Evolutionary conservation across 2,329 filamentous ascomycete species (phyloP).

Genomic region (Fusarium mangiferae): DNA sequence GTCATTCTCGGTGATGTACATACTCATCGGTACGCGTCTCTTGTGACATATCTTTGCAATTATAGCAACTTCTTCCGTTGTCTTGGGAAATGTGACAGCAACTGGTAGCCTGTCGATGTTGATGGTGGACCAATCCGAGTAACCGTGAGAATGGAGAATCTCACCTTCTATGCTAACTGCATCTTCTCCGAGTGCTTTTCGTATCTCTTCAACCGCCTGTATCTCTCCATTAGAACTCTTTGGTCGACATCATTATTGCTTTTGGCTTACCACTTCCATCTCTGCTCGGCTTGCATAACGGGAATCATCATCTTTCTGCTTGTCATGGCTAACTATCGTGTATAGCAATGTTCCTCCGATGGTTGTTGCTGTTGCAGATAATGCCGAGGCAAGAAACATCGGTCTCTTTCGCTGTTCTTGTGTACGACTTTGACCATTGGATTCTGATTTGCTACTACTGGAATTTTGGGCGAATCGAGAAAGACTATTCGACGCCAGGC

Average conservation of each 20-base stretch:
- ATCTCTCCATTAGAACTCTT: rapidly evolving
- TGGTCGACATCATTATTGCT: rapidly evolving
- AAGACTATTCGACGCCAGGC: too few species aligned
- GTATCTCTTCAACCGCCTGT: conserved; percentile 67
- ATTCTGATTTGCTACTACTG: not conserved
- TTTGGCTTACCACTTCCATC: not conserved
- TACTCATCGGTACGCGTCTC: conserved; percentile 78
- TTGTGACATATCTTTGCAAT: conserved; percentile 76
- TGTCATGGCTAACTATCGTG: not conserved
- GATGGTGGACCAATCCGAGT: conserved; percentile 72
- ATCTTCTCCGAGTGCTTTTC: conserved; percentile 56
- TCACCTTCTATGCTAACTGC: conserved; percentile 71
- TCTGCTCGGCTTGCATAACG: not conserved
- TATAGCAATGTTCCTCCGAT: not conserved
- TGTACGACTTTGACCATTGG: rapidly evolving
- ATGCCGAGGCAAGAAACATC: not conserved
- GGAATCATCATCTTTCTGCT: rapidly evolving
- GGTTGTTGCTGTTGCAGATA: not conserved
- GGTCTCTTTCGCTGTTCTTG: not conserved
- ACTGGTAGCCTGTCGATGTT: conserved; percentile 70
- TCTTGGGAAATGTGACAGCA: conserved; percentile 70
- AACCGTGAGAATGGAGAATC: conserved; percentile 70
- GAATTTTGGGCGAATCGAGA: too few species aligned
- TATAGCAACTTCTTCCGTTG: conserved; percentile 66
- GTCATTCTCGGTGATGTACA: rapidly evolving